These are phyloP conservation scores for Heracleum sosnowskyi DNA, from an alignment of 129 eudicot species.

Conservation along the genomic window DNA sequence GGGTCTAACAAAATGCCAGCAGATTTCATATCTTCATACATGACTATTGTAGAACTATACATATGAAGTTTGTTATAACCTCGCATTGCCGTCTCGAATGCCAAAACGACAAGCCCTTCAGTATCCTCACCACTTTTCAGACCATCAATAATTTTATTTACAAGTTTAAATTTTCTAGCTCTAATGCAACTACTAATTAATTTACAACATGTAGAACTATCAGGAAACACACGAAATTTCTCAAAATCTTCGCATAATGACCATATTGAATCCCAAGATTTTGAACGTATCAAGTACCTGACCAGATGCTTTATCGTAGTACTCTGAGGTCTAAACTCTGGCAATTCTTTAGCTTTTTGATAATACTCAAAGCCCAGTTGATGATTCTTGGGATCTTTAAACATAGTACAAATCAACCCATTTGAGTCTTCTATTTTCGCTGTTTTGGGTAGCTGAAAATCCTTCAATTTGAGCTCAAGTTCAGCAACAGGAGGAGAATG, in stretches of 20 bases:
- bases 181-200: constrained; percentile 55
- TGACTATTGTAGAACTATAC: constrained; percentile 50
- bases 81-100: constrained; percentile 68
- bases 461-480: constrained; percentile 29
- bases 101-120: constrained; percentile 39
- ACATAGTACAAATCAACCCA: constrained; percentile 33
- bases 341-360: constrained; percentile 47
- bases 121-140: constrained; percentile 22
- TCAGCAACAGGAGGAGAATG: constrained; percentile 15
- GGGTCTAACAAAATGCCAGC: constrained; percentile 37
- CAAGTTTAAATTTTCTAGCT: constrained; percentile 72
- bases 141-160: constrained; percentile 38
- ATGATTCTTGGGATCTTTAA: constrained; percentile 46
- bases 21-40: constrained; percentile 54
- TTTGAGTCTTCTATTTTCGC: constrained; percentile 37
- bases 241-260: constrained; percentile 52
- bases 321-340: constrained; percentile 54
- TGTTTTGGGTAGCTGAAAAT: constrained; percentile 21
- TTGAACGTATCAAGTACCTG: constrained; percentile 55
- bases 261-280: constrained; percentile 51
- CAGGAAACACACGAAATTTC: constrained; percentile 46
- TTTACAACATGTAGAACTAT: constrained; percentile 40
- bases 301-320: constrained; percentile 47
- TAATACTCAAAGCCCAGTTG: constrained; percentile 43
- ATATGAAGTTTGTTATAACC: constrained; percentile 84